A percentile compares a stretch with the other conserved stretches of the same genome.
Conservation (phyloP, 805 yeast species). For the Yarrowia sp. region DNA sequence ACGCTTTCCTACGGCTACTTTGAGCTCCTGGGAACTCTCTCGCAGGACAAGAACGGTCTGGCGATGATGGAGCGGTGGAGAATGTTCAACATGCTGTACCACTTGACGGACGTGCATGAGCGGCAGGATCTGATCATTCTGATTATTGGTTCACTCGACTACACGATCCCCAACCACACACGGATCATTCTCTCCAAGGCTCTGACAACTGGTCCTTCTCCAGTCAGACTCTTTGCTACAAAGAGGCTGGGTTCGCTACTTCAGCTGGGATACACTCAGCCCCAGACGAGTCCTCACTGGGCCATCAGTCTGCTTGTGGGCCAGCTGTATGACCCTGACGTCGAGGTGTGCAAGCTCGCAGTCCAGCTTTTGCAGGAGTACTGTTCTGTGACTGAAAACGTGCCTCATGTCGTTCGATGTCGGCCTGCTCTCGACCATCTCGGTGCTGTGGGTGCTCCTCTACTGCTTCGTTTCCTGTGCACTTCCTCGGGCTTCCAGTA, state of each 20-base stretch:
- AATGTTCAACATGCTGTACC: constrained; percentile 74
- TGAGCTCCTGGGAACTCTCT: constrained; percentile 69
- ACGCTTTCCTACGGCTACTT: constrained; percentile 78
- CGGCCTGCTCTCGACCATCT: constrained; percentile 58
- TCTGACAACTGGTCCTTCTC: constrained; percentile 52
- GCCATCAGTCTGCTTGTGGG: constrained; percentile 56
- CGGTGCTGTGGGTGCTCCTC: constrained; percentile 51
- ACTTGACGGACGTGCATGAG: constrained; percentile 55
- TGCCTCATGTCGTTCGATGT: constrained; percentile 51
- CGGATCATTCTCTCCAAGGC: constrained; percentile 65
- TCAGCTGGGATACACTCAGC: constrained; percentile 29
- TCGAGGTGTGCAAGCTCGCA: constrained; percentile 55
- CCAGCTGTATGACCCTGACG: constrained; percentile 66
- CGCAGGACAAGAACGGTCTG: constrained; percentile 60
- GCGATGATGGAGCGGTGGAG: constrained; percentile 76
- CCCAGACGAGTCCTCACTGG: constrained; percentile 39
- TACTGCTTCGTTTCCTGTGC: constrained; percentile 63
- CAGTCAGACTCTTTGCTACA: constrained; percentile 58
- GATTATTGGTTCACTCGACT: constrained; percentile 62
- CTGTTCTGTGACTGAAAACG: constrained; percentile 48
- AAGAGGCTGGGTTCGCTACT: constrained; percentile 46
- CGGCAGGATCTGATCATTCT: constrained; percentile 57
- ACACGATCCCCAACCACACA: constrained; percentile 60
- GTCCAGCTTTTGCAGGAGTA: constrained; percentile 54
- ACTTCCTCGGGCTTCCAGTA: constrained; percentile 69